Evolutionary conservation across 2,329 filamentous ascomycete genomes (phyloP), one percentile per base, ranked within the genome.

Genomic region (Camillea tinctor): DNA sequence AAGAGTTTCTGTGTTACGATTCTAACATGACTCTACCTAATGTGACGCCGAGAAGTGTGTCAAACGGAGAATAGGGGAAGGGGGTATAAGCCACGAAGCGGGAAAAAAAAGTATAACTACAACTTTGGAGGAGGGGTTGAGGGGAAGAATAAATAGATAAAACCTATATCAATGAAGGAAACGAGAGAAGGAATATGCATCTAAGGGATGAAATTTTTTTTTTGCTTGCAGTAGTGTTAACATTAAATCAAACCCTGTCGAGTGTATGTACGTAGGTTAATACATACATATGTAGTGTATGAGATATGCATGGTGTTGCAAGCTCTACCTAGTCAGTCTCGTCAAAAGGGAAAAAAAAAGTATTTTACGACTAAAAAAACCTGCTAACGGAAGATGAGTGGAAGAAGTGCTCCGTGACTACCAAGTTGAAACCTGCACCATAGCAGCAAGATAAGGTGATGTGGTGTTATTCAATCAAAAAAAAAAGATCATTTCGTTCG

Each of bases 1-100:
- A 54, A 54, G 24, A 26, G 52, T 36, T 54, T 54, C n/a, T n/a
- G 52, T 54, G 52, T 54, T 24, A 54, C 24, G n/a, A 19, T 54
- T 54, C 36, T 36, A 21, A 21, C 20, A 54, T 54, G 52, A 54
- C 52, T 44, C 26, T 24, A n/a, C 21, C 26, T 24, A n/a, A 44
- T 44, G 17, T 44, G 36, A 44, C 36, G 13, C 36, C 36, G 36
- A 44, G 17, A n/a, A n/a, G 36, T 44, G 17, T 15, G 36, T 44
- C 36, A 44, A 15, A 44, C 15, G 36, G 36, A 4, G 36, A 44
- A 15, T n/a, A 44, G 36, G 13, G 26, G 3, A 30, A 30, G 26
- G 26, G 26, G 36, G 36, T 11, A 11, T 15, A 44, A 44, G 2
- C 36, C 17, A 44, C 2, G 2, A 44, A 15, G 36, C 5, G 17